These are phyloP conservation scores for Tieghemostelium lacteum DNA, from an alignment of 78 protist genomes.

Conservation along the genomic window DNA sequence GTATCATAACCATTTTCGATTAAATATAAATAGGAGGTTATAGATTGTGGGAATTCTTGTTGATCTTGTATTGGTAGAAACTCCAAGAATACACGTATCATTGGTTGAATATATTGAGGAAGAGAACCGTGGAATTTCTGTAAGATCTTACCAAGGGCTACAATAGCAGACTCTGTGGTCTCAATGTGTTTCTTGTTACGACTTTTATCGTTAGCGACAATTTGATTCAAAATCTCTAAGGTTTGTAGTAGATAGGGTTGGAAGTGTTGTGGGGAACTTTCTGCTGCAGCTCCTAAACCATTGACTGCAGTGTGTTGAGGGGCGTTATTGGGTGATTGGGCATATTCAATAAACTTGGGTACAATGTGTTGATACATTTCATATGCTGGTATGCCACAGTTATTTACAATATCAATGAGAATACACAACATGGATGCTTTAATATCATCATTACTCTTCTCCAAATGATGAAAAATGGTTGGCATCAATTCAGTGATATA, in stretches of 20 bases:
- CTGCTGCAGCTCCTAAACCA: conserved; percentile 88
- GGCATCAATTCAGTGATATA: not conserved
- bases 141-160: conserved; percentile 86
- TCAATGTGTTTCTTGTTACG: not conserved
- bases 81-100: not conserved
- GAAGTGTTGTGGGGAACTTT: conserved; percentile 75
- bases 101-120: not conserved
- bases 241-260: conserved; percentile 19
- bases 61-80: conserved; percentile 38
- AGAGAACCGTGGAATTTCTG: not conserved
- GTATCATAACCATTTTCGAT: not conserved
- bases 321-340: not conserved
- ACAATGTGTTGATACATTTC: conserved; percentile 56
- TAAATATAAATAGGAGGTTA: not conserved
- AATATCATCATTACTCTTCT: not conserved
- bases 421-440: conserved; percentile 87
- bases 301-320: conserved; percentile 89
- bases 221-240: not conserved
- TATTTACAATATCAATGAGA: conserved; percentile 88
- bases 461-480: not conserved
- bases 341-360: not conserved
- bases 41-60: conserved; percentile 1
- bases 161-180: conserved; percentile 84
- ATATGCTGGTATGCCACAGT: conserved; percentile 47
- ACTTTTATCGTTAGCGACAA: not conserved